These are phyloP conservation scores for Saccharata proteae DNA, from an alignment of 2,329 filamentous ascomycete species.

Conservation along the genomic window DNA sequence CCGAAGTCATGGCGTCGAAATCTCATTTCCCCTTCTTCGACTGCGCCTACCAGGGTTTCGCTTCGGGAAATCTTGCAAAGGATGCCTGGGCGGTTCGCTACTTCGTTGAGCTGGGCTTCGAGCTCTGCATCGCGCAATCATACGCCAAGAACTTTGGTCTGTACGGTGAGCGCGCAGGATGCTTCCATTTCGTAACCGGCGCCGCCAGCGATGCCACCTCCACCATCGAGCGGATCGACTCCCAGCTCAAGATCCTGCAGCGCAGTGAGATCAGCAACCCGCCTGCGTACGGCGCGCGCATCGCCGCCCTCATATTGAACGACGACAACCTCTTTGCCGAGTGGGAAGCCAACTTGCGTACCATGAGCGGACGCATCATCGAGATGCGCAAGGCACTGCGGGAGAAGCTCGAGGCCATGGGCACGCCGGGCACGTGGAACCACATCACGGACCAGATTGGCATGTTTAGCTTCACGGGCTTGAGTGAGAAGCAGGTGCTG, in stretches of 20 bases:
- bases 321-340: slow-evolving; percentile 69
- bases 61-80: slow-evolving; percentile 71
- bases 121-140: slow-evolving; percentile 40
- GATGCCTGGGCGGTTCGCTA: slow-evolving; percentile 90
- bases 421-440: slow-evolving; percentile 84
- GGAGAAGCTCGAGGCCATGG: slow-evolving; percentile 67
- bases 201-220: slow-evolving; percentile 55
- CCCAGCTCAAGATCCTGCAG: slow-evolving; percentile 87
- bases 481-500: slow-evolving; percentile 60
- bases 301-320: slow-evolving; percentile 76
- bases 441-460: slow-evolving; percentile 98
- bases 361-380: slow-evolving; percentile 93
- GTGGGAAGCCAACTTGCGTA: slow-evolving; percentile 84
- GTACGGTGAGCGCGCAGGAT: slow-evolving; percentile 91
- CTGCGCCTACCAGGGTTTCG: slow-evolving; percentile 94
- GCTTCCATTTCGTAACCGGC: slow-evolving; percentile 83
- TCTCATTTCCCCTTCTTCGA: slow-evolving; percentile 97
- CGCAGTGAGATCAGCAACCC: slow-evolving; percentile 97
- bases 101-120: slow-evolving; percentile 87
- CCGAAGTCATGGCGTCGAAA: slow-evolving; percentile 60
- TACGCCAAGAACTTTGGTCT: slow-evolving; percentile 57
- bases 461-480: slow-evolving; percentile 94
- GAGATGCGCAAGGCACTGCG: slow-evolving; percentile 75
- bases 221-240: slow-evolving; percentile 55
- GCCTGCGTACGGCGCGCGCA: slow-evolving; percentile 83